Base-by-base conservation (phyloP, 2,329 filamentous ascomycete genomes). In the Raffaelea arxii region DNA sequence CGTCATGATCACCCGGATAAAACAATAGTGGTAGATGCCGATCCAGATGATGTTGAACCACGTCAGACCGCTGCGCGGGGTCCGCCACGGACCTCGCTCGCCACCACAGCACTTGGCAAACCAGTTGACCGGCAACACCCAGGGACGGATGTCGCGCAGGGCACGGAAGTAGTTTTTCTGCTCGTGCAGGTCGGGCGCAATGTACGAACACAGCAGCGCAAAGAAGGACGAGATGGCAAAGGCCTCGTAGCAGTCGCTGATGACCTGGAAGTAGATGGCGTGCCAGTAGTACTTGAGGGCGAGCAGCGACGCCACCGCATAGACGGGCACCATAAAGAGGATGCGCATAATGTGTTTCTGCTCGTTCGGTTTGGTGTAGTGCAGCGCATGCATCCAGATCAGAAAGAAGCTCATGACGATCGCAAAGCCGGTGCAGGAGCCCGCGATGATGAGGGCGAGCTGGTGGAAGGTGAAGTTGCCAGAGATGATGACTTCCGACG, bases 31-130 rank as follows among this genome's bases (percentile, higher is more conserved):
- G 64, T 90, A 94, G 46, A 92, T 74, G 46, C 82, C 81, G 41
- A 85, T 75, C 84, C 84, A 92, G 55, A 90, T 74, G 49, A 90
- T 80, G 61, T 94, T 94, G 67, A 94, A 94, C 86, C 86, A 92
- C 1, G 87, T 94, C 61, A 94, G 66, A 1, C 88, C 87, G 62
- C 84, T 92, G 54, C 75, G 71, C 1, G 88, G 87, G n/a, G 75
- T 83, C 54, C 86, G 75, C 72, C 86, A 82, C 23, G 74, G 71
- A 0, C 86, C 85, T 45, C 76, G 69, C 49, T 84, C 63, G 27
- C 84, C 83, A 32, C 85, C 82, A 47, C 79, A 84, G 59, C 80
- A 85, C 56, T 75, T 80, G 53, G 80, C 77, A 50, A 86, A 70
- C 75, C 83, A 86, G 52, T 67, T 79, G 19, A 91, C 54, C 1